Conservation (phyloP, 495 filamentous ascomycete genomes). For the Penicillium arizonense region DNA sequence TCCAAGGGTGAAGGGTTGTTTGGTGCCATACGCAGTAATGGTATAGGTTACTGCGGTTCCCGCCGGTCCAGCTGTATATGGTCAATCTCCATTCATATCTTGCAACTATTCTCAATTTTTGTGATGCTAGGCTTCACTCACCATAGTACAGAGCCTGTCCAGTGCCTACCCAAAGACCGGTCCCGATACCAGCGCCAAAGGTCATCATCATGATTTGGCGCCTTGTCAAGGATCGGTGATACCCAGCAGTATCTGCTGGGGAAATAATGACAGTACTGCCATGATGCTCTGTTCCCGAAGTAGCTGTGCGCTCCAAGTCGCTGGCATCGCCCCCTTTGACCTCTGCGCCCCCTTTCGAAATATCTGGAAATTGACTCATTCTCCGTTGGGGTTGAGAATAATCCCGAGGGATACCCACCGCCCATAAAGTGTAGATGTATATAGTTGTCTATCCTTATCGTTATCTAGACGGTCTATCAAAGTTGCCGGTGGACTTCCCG, state of each 20-base stretch:
- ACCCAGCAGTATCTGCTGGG: slow-evolving; percentile 16
- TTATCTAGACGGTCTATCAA: too few species aligned
- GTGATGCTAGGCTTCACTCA: slow-evolving; percentile 1
- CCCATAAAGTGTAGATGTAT: neutral
- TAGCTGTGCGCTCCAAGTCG: slow-evolving; percentile 18
- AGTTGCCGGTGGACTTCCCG: neutral
- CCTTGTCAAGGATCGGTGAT: slow-evolving; percentile 26
- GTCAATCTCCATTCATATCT: neutral
- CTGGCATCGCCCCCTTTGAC: neutral
- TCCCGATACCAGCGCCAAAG: slow-evolving; percentile 31
- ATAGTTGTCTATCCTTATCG: neutral
- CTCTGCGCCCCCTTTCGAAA: neutral
- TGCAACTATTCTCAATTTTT: neutral
- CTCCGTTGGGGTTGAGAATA: neutral
- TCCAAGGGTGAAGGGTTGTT: neutral
- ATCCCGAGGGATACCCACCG: too few species aligned
- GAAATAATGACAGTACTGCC: slow-evolving; percentile 10
- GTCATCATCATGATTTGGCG: slow-evolving; percentile 37
- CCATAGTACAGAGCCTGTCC: slow-evolving; percentile 27
- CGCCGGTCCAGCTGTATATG: slow-evolving; percentile 23
- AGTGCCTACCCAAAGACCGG: slow-evolving; percentile 27
- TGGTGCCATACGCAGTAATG: slow-evolving; percentile 22
- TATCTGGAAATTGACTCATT: slow-evolving; percentile 1
- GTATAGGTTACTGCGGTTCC: slow-evolving; percentile 27
- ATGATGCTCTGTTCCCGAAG: slow-evolving; percentile 15